A percentile compares a stretch with the other conserved stretches of the same genome.
phyloP scores from a whole-genome alignment of 2,329 filamentous ascomycete species.

The Capronia epimyces region DNA sequence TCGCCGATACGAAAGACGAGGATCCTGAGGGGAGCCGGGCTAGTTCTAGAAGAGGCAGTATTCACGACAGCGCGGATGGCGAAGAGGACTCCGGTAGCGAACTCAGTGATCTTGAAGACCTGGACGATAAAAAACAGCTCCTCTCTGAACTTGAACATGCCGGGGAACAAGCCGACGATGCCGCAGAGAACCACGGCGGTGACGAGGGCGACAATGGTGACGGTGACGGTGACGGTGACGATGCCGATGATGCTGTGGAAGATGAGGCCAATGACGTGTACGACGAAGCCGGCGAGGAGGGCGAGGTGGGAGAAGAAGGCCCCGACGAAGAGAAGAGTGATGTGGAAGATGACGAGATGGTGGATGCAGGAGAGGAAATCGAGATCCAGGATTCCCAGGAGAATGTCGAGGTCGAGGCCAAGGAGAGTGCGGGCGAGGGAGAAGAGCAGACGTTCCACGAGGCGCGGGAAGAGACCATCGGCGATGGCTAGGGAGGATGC shows the following conservation, averaged over 20 bases:
- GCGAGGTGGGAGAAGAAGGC: background rate
- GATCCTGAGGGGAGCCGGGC: conserved; percentile 39
- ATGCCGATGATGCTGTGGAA: conserved; percentile 20
- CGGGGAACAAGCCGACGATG: conserved; percentile 42
- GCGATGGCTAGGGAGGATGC: background rate
- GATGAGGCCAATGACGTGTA: conserved; percentile 10
- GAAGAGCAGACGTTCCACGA: conserved; percentile 17
- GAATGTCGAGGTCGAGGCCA: background rate
- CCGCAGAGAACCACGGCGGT: conserved; percentile 9
- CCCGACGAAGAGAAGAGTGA: conserved; percentile 2
- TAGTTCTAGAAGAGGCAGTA: conserved; percentile 54
- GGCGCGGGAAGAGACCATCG: conserved; percentile 2
- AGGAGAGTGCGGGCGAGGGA: conserved; percentile 5
- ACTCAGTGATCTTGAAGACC: conserved; percentile 37
- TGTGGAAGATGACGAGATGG: conserved; percentile 27
- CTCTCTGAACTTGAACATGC: conserved; percentile 32
- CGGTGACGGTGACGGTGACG: conserved; percentile 27
- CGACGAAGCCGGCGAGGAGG: conserved; percentile 1
- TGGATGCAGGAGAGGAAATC: conserved; percentile 8
- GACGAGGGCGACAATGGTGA: conserved; percentile 34
- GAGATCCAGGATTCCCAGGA: conserved; percentile 22
- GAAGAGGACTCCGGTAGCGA: conserved; percentile 35
- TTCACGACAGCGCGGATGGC: conserved; percentile 61
- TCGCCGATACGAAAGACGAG: conserved; percentile 40
- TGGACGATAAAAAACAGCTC: conserved; percentile 43